Base-by-base conservation (phyloP, 2,329 filamentous ascomycete species). In the Cyclaneusma minus region DNA sequence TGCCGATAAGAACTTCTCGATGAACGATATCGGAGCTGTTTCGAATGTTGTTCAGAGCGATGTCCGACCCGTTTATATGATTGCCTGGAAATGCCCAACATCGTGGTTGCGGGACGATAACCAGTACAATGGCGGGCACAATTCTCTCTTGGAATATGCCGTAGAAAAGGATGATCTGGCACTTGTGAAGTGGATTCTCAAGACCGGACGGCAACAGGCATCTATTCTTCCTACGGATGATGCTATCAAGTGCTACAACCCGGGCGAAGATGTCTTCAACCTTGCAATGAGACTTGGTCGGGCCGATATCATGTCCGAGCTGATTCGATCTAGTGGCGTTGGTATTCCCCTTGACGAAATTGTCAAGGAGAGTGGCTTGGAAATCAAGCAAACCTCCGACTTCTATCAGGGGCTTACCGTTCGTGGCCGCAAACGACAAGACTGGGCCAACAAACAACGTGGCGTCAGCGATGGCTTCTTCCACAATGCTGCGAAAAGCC, bases 361-460 rank as follows among this genome's bases (percentile, higher is more conserved):
- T 5, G 64, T 79, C 22, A 65, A 73, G 48, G 65, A 64, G 30
- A 74, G 62, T 29, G 77, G 77, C 3, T 49, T 76, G 1, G 62
- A 75, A 39, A 47, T 73, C 25, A 58, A 67, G 28, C 56, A 67
- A 35, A 79, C 75, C 45, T 68, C 79, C 1, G 63, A 64, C 11
- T 80, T 68, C 46, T 91, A 91, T 43, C 76, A 80, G 47, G 82
- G 82, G 0, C 49, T 87, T 16, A 74, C 69, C 2, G 74, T 91
- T 2, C 72, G 78, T 35, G 80, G 81, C 3, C 71, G 69, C 47
- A 85, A 85, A 49, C 58, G 69, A 25, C 55, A 58, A 17, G 80
- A 85, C 38, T 91, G 81, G 82, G 77, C 78, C 1, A 62, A 60
- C 13, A 68, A 67, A 20, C 71, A 72, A 4, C 62, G 69, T 9